Percentiles rank a stretch among this genome's conserved stretches.
phyloP scores from a whole-genome alignment of 176 grass and related monocot genomes.

The Oryza meridionalis region DNA sequence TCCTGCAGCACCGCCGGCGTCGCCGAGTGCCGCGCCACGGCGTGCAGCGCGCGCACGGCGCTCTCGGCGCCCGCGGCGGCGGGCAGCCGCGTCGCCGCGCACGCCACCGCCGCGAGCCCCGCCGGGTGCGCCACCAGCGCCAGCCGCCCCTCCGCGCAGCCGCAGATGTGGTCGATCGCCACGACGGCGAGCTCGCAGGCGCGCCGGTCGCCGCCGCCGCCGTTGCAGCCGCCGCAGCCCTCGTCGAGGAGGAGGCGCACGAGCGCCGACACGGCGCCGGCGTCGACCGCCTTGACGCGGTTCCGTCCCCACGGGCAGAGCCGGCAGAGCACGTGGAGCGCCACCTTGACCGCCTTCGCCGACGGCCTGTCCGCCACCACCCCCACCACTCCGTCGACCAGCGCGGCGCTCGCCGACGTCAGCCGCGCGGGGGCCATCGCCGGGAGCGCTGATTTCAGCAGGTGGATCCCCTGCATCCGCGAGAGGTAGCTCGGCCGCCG shows the following conservation, averaged over 20 bases:
- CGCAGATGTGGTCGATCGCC: constrained; percentile 68
- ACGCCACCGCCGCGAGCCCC: constrained; percentile 62
- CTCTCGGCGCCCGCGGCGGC: constrained; percentile 43
- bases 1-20: constrained; percentile 67
- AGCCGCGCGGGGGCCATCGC: constrained; percentile 43
- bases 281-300: constrained; percentile 59
- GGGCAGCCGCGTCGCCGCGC: constrained; percentile 62
- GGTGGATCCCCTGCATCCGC: constrained; percentile 47
- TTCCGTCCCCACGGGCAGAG: constrained; percentile 64
- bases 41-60: constrained; percentile 63
- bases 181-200: constrained; percentile 51
- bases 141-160: constrained; percentile 72
- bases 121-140: constrained; percentile 72
- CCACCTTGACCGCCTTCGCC: constrained; percentile 56
- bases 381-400: constrained; percentile 51
- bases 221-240: constrained; percentile 14
- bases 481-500: constrained; percentile 55
- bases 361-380: constrained; percentile 47
- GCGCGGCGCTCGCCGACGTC: constrained; percentile 35
- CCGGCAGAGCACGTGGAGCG: constrained; percentile 59
- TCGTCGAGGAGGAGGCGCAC: constrained; percentile 62
- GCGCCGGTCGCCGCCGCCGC: constrained; percentile 27
- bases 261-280: constrained; percentile 55
- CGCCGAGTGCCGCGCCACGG: constrained; percentile 59
- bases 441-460: constrained; percentile 55